Conservation (phyloP, 495 filamentous ascomycete species). For the Halenospora varia region DNA sequence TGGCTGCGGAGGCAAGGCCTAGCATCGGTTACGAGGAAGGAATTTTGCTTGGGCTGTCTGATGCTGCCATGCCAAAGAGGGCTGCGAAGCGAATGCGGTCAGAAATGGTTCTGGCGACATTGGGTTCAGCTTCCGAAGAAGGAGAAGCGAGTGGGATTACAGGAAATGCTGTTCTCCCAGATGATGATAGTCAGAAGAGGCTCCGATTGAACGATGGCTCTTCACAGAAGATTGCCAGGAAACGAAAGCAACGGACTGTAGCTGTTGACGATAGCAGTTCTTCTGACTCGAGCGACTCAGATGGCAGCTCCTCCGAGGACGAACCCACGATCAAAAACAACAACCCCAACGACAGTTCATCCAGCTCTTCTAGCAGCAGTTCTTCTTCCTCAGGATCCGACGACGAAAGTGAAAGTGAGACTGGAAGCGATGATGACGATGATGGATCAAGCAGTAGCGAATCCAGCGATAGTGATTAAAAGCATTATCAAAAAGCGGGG, state of each 20-base stretch:
- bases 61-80: slow-evolving; percentile 15
- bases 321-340: background rate
- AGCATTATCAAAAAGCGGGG: no score
- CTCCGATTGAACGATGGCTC: slow-evolving; percentile 18
- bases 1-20: slow-evolving; percentile 15
- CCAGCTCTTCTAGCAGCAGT: slow-evolving; percentile 16
- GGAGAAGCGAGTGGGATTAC: background rate
- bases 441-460: slow-evolving; percentile 11
- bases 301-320: slow-evolving; percentile 7
- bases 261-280: slow-evolving; percentile 8
- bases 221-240: slow-evolving; percentile 16
- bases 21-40: slow-evolving; percentile 31
- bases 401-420: slow-evolving; percentile 8
- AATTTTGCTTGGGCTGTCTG: slow-evolving; percentile 12
- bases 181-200: slow-evolving; percentile 19
- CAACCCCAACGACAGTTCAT: slow-evolving; percentile 2
- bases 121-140: background rate
- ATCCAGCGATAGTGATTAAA: slow-evolving; percentile 13
- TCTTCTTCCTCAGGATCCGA: slow-evolving; percentile 7
- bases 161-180: background rate
- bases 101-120: slow-evolving; percentile 17
- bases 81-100: slow-evolving; percentile 22
- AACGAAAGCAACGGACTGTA: slow-evolving; percentile 24
- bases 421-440: no score
- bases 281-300: slow-evolving; percentile 10